Evolutionary conservation across 345 rosid genomes (phyloP).

Genomic region (Brassica juncea): DNA sequence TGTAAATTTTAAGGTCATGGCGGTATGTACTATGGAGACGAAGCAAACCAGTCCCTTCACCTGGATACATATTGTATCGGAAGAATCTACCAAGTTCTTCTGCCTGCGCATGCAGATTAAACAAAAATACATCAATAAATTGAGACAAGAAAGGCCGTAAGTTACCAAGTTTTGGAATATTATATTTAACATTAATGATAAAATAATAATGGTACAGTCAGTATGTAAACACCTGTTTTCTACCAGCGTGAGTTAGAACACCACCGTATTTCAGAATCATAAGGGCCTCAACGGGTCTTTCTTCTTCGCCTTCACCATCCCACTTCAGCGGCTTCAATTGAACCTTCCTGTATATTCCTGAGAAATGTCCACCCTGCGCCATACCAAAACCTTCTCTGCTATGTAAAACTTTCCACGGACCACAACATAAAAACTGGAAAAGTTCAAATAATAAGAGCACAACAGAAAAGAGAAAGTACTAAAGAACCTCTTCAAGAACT

Average conservation of each 20-base stretch:
- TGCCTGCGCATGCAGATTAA: conserved; percentile 58
- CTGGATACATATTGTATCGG: conserved; percentile 98
- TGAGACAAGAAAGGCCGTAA: neutral
- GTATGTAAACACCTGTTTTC: conserved; percentile 74
- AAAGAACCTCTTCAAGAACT: conserved; percentile 94
- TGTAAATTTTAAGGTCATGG: conserved; percentile 97
- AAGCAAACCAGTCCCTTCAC: conserved; percentile 97
- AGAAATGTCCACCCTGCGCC: conserved; percentile 92
- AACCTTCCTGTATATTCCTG: conserved; percentile 98
- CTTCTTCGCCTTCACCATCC: conserved; percentile 96
- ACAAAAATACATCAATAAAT: neutral
- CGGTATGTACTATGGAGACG: conserved; percentile 99
- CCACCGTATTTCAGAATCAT: conserved; percentile 99
- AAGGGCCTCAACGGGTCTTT: conserved; percentile 89
- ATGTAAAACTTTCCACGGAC: neutral
- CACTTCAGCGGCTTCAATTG: conserved; percentile 94
- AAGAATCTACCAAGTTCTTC: conserved; percentile 98
- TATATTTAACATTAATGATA: neutral
- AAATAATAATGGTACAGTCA: neutral
- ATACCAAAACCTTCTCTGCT: conserved; percentile 16
- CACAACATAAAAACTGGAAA: neutral
- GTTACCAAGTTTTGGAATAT: conserved; percentile 3
- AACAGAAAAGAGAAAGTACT: conserved; percentile 3
- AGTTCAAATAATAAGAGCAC: neutral
- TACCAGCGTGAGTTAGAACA: conserved; percentile 98